Evolutionary conservation across 345 rosid species (phyloP).

Genomic region (Eutrema heterophyllum): DNA sequence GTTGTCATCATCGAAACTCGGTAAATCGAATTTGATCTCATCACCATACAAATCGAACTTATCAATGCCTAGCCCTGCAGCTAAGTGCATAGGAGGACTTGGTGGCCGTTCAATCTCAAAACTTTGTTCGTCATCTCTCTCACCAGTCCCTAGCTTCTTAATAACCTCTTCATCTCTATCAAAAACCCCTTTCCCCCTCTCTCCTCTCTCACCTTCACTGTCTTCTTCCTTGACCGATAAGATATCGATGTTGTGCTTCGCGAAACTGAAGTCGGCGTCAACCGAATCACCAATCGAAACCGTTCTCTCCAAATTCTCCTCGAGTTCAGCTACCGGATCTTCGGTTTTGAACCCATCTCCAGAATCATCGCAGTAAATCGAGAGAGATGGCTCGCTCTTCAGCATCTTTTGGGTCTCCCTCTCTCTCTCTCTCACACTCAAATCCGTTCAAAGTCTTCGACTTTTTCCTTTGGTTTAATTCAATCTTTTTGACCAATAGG

Average conservation of each 20-base stretch:
- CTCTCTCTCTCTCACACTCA: not conserved
- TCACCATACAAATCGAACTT: slow-evolving; percentile 28
- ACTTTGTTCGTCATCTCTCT: not conserved
- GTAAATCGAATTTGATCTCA: slow-evolving; percentile 31
- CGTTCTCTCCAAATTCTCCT: slow-evolving; percentile 33
- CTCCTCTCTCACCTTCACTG: slow-evolving; percentile 25
- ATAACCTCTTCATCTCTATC: not conserved
- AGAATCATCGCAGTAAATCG: slow-evolving; percentile 40
- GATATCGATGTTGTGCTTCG: not conserved
- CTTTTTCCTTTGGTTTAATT: not conserved
- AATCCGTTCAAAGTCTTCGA: slow-evolving; percentile 4
- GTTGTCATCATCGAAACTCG: slow-evolving; percentile 35
- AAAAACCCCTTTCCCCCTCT: not conserved
- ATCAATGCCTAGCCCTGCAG: slow-evolving; percentile 61
- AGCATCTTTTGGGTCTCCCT: slow-evolving; percentile 40
- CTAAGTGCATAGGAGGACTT: slow-evolving; percentile 68
- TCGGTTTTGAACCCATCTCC: slow-evolving; percentile 9
- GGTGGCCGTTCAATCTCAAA: slow-evolving; percentile 36
- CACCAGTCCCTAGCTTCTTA: not conserved
- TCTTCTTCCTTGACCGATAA: slow-evolving; percentile 14
- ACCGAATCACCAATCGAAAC: slow-evolving; percentile 44
- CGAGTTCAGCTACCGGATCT: slow-evolving; percentile 13
- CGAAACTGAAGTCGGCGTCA: slow-evolving; percentile 53
- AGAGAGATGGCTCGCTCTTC: slow-evolving; percentile 52
- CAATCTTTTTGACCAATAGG: not conserved